Base-by-base conservation (phyloP, 192 early-diverging fungal genomes). In the Rhizophagus prolifer region DNA sequence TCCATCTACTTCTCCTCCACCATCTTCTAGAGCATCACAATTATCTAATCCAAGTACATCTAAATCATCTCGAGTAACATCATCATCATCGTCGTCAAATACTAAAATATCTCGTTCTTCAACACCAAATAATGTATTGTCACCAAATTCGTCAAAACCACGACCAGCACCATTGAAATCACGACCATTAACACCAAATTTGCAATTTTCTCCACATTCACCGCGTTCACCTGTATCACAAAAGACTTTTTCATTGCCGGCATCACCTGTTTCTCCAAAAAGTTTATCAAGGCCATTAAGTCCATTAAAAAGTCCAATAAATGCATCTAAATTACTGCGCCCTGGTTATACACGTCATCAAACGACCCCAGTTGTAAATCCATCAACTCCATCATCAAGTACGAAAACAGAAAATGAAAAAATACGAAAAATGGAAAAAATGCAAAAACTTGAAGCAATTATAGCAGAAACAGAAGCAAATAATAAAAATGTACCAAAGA, bases 341-440 rank as follows among this genome's bases (percentile, higher is more conserved):
- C 25, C 61, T 16, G 61, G 61, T 28, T 63, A 30, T 26, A 28
- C 61, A 9, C 61, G 61, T 30, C 26, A 63, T 26, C 23, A 63
- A 14, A 21, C 26, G 13, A 8, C 36, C 2, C 19, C 64, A 9
- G 1, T 9, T 34, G 31, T 19, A 38, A 36, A 64, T 31, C 63
- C 65, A 36, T 36, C 36, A 36, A 36, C 34, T 31, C 63, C 65
- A 36, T 36, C 36, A 36, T 7, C 36, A 36, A 36, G 36, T 36
- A 36, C 36, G 30, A 36, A 2, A 67, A 9, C 0, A n/a, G 21
- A 67, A 41, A 8, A 6, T 6, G 34, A 67, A 41, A 67, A n/a
- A 38, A 19, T 67, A 19, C 13, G 65, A 67, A 67, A 67, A 28
- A 67, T 67, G 65, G 21, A 67, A 41, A 38, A 30, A 28, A 67